phyloP scores from a whole-genome alignment of 192 early-diverging fungal genomes.

The Backusella tuberculispora region DNA sequence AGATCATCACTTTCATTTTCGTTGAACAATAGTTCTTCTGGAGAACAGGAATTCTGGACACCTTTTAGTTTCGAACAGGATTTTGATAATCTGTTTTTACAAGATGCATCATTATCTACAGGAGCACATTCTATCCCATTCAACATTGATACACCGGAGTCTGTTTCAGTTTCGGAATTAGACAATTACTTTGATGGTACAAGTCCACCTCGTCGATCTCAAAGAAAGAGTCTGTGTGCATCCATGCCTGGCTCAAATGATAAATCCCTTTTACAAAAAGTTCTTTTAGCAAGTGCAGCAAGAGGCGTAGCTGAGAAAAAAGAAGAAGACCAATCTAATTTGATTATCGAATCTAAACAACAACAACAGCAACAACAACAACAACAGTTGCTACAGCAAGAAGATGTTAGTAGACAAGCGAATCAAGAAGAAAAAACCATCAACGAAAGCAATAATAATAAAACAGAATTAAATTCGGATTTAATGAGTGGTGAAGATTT shows the following conservation, averaged over 20 bases:
- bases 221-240: constrained; percentile 19
- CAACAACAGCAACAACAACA: too few species aligned
- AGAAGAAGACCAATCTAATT: background rate
- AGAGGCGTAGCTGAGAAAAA: constrained; percentile 18
- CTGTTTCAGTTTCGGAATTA: constrained; percentile 42
- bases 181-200: constrained; percentile 36
- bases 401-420: constrained; percentile 36
- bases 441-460: constrained; percentile 34
- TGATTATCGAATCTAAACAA: background rate
- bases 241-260: constrained; percentile 19
- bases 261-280: constrained; percentile 36
- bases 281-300: constrained; percentile 32
- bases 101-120: constrained; percentile 6
- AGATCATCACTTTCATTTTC: constrained; percentile 19
- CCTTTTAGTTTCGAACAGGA: constrained; percentile 47
- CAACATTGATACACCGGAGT: constrained; percentile 43
- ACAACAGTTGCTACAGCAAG: background rate
- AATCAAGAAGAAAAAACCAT: constrained; percentile 34
- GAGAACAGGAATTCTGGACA: constrained; percentile 40
- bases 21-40: background rate
- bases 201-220: background rate
- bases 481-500: constrained; percentile 28
- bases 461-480: constrained; percentile 19
- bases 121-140: constrained; percentile 20
- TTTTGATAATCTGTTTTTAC: constrained; percentile 39